Conservation (phyloP, 2,329 filamentous ascomycete genomes). For the Calonectria leucothoes region DNA sequence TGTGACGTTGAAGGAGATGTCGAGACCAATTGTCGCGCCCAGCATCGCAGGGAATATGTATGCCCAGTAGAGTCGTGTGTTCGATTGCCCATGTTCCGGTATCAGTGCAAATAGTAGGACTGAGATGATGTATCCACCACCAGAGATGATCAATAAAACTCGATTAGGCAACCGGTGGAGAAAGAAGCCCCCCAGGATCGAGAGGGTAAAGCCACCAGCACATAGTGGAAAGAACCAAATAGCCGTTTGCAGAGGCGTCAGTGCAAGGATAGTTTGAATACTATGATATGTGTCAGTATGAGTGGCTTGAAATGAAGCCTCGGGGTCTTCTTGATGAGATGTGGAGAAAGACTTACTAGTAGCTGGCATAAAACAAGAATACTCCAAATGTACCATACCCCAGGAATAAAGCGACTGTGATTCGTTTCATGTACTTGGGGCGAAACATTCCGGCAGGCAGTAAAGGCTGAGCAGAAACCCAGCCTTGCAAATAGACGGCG, state of each 20-base stretch:
- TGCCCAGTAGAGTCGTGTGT: slow-evolving; percentile 65
- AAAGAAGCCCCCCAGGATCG: slow-evolving; percentile 6
- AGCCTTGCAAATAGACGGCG: neutral
- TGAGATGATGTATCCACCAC: neutral
- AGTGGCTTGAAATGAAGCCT: neutral
- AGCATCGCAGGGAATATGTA: slow-evolving; percentile 71
- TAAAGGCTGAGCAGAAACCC: neutral
- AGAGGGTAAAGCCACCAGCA: slow-evolving; percentile 8
- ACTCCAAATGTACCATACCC: slow-evolving; percentile 13
- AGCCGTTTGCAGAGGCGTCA: neutral
- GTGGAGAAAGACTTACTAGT: neutral
- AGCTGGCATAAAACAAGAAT: slow-evolving; percentile 7
- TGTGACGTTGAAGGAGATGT: slow-evolving; percentile 72
- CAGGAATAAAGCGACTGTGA: slow-evolving; percentile 6
- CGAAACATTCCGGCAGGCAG: neutral
- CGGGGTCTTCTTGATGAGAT: too few relatives aligned
- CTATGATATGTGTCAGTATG: neutral
- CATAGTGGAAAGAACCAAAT: slow-evolving; percentile 12
- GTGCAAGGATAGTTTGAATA: neutral
- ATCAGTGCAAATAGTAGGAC: slow-evolving; percentile 8
- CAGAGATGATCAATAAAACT: neutral
- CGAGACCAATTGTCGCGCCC: slow-evolving; percentile 70
- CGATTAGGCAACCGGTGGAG: slow-evolving; percentile 8
- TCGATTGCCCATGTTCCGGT: neutral
- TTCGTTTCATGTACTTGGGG: slow-evolving; percentile 8